Conservation (phyloP, 2,329 filamentous ascomycete species). For the Coniochaeta sp. region DNA sequence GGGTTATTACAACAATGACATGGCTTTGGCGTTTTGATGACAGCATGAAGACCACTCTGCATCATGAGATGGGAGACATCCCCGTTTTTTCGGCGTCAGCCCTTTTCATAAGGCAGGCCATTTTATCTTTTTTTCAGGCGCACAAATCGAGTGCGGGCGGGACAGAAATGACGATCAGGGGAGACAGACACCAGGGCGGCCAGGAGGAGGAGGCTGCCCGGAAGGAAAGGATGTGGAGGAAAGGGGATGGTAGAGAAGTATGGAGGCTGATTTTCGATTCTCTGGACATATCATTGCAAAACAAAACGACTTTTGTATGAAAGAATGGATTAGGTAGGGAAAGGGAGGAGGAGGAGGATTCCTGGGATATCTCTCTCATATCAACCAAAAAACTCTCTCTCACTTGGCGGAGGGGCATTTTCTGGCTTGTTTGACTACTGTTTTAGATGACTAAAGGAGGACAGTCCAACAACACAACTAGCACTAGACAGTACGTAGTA, state of each 20-base stretch:
- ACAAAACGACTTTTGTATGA: slow-evolving; percentile 1
- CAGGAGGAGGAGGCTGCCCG: too few relatives aligned
- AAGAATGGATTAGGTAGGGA: too few relatives aligned
- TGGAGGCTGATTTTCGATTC: slow-evolving; percentile 7
- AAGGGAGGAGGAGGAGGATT: neutral
- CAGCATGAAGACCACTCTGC: slow-evolving; percentile 17
- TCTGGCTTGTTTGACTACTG: neutral
- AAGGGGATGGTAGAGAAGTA: neutral
- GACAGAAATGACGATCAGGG: neutral
- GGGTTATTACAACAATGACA: slow-evolving; percentile 12
- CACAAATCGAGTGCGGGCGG: neutral
- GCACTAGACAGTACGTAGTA: slow-evolving; percentile 1
- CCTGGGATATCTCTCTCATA: neutral
- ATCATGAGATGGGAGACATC: slow-evolving; percentile 13
- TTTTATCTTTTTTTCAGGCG: neutral
- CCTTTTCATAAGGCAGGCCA: neutral
- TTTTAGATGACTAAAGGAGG: neutral
- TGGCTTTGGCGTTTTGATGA: slow-evolving; percentile 20
- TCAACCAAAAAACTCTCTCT: neutral
- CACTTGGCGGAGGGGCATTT: neutral
- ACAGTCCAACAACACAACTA: neutral
- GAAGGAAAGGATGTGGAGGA: neutral
- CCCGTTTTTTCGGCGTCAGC: neutral
- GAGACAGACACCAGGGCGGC: neutral
- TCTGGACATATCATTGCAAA: slow-evolving; percentile 11